Percentiles rank a stretch among this genome's conserved stretches.
phyloP scores from a whole-genome alignment of 1,139 yeast species.

The Sporopachydermia cereana region DNA sequence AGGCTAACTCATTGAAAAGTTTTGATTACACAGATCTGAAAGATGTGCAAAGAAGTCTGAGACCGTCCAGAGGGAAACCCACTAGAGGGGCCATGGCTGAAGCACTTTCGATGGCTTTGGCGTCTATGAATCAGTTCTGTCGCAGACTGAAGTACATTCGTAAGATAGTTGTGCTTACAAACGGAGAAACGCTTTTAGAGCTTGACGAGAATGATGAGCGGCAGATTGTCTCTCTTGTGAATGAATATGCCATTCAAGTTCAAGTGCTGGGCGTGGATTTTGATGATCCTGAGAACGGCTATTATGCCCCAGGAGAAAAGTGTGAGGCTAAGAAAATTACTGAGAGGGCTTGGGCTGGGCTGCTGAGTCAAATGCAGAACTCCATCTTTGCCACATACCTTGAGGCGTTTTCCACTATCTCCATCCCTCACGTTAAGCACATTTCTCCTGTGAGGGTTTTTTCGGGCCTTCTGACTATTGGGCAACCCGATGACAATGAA shows the following conservation, averaged over 20 bases:
- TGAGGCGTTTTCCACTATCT: not conserved
- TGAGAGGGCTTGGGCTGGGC: not conserved
- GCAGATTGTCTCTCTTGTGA: slow-evolving; percentile 11
- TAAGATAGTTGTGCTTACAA: slow-evolving; percentile 36
- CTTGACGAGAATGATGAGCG: slow-evolving; percentile 13
- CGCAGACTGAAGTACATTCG: slow-evolving; percentile 24
- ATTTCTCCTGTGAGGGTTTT: slow-evolving; percentile 29
- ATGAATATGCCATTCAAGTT: slow-evolving; percentile 18
- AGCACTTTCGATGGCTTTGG: slow-evolving; percentile 24
- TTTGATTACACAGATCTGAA: slow-evolving; percentile 13
- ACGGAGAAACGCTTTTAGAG: slow-evolving; percentile 20
- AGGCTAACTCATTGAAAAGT: slow-evolving; percentile 19
- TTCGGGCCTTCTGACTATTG: slow-evolving; percentile 32
- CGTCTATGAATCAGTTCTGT: slow-evolving; percentile 22
- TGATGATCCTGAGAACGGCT: slow-evolving; percentile 13
- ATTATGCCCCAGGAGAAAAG: slow-evolving; percentile 16
- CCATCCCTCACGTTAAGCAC: slow-evolving; percentile 24
- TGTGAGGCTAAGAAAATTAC: slow-evolving; percentile 20
- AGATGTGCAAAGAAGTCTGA: slow-evolving; percentile 4
- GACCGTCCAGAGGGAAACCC: slow-evolving; percentile 8
- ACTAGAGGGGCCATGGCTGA: slow-evolving; percentile 14
- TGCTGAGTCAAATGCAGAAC: not conserved
- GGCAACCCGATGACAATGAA: slow-evolving; percentile 19
- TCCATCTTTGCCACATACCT: not conserved
- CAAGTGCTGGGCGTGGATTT: slow-evolving; percentile 15